Evolutionary conservation across 2,329 filamentous ascomycete species (phyloP).

Genomic region (Aureobasidium sp.): DNA sequence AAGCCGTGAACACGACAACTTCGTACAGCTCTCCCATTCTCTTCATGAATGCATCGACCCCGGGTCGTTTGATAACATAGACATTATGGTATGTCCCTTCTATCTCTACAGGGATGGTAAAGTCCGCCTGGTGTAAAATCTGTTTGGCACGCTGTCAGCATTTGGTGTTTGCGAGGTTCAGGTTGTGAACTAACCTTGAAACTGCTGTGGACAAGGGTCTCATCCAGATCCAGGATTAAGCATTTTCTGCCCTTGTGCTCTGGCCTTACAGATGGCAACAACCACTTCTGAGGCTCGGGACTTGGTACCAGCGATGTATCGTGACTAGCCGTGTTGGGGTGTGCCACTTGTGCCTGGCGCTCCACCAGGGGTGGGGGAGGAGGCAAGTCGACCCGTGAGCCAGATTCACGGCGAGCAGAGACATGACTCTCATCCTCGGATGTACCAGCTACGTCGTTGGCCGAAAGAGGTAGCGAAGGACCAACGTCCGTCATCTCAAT

Average conservation of each 20-base stretch:
- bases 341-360: slow-evolving; percentile 29
- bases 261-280: slow-evolving; percentile 75
- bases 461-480: slow-evolving; percentile 42
- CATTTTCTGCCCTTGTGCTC: slow-evolving; percentile 86
- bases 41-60: slow-evolving; percentile 98
- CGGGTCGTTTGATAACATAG: slow-evolving; percentile 98
- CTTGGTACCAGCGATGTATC: slow-evolving; percentile 29
- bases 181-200: slow-evolving; percentile 66
- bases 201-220: slow-evolving; percentile 95
- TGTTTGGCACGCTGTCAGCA: slow-evolving; percentile 34
- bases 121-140: slow-evolving; percentile 97
- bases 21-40: slow-evolving; percentile 95
- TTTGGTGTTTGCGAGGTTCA: background rate
- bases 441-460: slow-evolving; percentile 41
- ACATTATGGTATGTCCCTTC: slow-evolving; percentile 99
- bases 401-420: slow-evolving; percentile 24
- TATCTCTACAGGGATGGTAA: slow-evolving; percentile 97
- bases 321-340: slow-evolving; percentile 21
- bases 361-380: slow-evolving; percentile 49
- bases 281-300: slow-evolving; percentile 54
- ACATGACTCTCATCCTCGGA: slow-evolving; percentile 28
- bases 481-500: slow-evolving; percentile 59
- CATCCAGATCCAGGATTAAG: slow-evolving; percentile 88
- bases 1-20: slow-evolving; percentile 97
- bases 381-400: slow-evolving; percentile 44